Evolutionary conservation across 2,329 filamentous ascomycete species (phyloP).

Genomic region (Colletotrichum truncatum): DNA sequence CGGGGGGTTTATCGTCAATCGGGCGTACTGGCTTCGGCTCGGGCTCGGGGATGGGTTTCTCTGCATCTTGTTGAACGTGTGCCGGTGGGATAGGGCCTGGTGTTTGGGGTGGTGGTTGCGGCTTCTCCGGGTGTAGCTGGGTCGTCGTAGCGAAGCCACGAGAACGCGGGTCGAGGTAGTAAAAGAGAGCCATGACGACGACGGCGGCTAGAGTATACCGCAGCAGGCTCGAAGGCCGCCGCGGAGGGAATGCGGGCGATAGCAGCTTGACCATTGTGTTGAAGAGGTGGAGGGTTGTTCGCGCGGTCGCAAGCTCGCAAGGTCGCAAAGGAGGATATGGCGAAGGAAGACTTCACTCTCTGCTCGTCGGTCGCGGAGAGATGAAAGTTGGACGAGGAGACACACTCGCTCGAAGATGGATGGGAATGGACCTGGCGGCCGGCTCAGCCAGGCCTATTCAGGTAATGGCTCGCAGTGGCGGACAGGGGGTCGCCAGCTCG

Average conservation of each 20-base stretch:
- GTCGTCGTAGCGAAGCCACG: conserved; percentile 17
- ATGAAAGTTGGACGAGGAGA: not conserved
- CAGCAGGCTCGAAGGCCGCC: conserved; percentile 59
- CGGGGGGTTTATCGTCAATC: not conserved
- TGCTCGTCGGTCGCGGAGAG: too few species aligned
- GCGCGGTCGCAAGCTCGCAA: not conserved
- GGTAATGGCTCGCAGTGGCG: not conserved
- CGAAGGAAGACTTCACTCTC: too few species aligned
- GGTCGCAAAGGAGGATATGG: too few species aligned
- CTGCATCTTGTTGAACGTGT: conserved; percentile 13
- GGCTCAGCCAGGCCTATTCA: conserved; percentile 28
- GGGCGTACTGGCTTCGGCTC: conserved; percentile 10
- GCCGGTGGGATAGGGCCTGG: conserved; percentile 27
- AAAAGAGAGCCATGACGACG: conserved; percentile 54
- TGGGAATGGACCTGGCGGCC: conserved; percentile 15
- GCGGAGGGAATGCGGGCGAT: conserved; percentile 51
- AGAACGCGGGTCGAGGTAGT: conserved; percentile 37
- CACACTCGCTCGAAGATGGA: not conserved
- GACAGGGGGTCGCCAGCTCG: not conserved
- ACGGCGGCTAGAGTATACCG: conserved; percentile 71
- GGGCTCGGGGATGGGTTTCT: conserved; percentile 20
- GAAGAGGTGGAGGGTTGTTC: too few species aligned
- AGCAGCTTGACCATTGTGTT: conserved; percentile 40
- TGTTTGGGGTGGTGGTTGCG: conserved; percentile 28
- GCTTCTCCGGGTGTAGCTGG: not conserved